Evolutionary conservation across 345 rosid species (phyloP).

Genomic region (Diplotaxis tenuifolia): DNA sequence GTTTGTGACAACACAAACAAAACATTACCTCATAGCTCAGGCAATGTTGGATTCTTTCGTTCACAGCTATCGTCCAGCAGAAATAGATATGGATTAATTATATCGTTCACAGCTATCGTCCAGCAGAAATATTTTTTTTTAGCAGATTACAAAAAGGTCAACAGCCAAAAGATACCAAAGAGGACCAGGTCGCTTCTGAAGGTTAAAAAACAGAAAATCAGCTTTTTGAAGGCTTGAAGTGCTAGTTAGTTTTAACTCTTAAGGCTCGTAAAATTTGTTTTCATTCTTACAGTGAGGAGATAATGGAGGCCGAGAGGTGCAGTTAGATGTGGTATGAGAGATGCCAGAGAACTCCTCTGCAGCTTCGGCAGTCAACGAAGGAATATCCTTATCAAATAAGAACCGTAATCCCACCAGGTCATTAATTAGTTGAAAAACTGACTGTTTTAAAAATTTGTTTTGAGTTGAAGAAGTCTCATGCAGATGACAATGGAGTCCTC

Average conservation of each 20-base stretch:
- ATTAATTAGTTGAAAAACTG: no score
- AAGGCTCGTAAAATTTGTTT: neutral
- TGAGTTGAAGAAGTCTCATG: no score
- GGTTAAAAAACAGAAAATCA: neutral
- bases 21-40: constrained; percentile 47
- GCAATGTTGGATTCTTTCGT: constrained; percentile 77
- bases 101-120: constrained; percentile 64
- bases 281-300: constrained; percentile 66
- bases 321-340: constrained; percentile 52
- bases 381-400: constrained; percentile 59
- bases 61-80: no score
- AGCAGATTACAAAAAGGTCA: constrained; percentile 2
- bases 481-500: no score
- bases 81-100: no score
- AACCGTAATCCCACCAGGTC: neutral
- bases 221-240: neutral
- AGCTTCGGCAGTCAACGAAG: constrained; percentile 82
- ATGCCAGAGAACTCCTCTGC: constrained; percentile 74
- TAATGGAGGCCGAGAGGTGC: constrained; percentile 64
- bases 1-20: constrained; percentile 72
- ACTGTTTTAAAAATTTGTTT: neutral
- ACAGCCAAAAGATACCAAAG: neutral
- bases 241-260: neutral
- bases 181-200: neutral
- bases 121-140: constrained; percentile 37